Conservation (phyloP, 2,329 filamentous ascomycete genomes). For the Diplodia corticola region DNA sequence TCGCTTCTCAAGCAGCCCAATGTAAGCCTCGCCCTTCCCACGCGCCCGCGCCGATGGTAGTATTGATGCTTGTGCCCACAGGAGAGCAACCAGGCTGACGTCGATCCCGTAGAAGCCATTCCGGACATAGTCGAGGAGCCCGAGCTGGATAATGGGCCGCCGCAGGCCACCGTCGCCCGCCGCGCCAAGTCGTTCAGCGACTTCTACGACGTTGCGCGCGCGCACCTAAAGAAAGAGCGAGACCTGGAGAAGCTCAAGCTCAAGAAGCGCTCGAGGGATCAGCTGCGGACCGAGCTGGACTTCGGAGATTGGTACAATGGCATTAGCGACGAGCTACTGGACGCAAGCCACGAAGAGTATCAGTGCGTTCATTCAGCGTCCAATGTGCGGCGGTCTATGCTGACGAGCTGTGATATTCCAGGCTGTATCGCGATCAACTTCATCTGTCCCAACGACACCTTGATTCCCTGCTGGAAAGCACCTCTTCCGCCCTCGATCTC, state of each 20-base stretch:
- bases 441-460: conserved; percentile 79
- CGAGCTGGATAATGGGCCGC: conserved; percentile 59
- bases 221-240: conserved; percentile 57
- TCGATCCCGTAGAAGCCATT: conserved; percentile 57
- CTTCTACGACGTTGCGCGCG: conserved; percentile 66
- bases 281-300: conserved; percentile 59
- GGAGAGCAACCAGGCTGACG: conserved; percentile 57
- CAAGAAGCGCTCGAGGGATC: conserved; percentile 42
- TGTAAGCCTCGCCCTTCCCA: conserved; percentile 44
- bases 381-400: neutral
- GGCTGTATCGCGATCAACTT: conserved; percentile 78
- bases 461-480: conserved; percentile 73
- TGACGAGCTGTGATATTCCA: conserved; percentile 37
- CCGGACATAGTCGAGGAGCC: conserved; percentile 60
- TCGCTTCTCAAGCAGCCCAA: conserved; percentile 62
- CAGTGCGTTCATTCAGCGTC: conserved; percentile 54
- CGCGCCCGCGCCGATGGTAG: conserved; percentile 40
- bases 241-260: conserved; percentile 43
- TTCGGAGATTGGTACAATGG: conserved; percentile 60
- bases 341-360: conserved; percentile 84
- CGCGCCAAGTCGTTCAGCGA: conserved; percentile 78
- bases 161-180: conserved; percentile 63
- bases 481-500: conserved; percentile 71
- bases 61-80: conserved; percentile 49
- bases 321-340: conserved; percentile 67